phyloP scores from a whole-genome alignment of 306 rosid species.

The Castanea mollissima region DNA sequence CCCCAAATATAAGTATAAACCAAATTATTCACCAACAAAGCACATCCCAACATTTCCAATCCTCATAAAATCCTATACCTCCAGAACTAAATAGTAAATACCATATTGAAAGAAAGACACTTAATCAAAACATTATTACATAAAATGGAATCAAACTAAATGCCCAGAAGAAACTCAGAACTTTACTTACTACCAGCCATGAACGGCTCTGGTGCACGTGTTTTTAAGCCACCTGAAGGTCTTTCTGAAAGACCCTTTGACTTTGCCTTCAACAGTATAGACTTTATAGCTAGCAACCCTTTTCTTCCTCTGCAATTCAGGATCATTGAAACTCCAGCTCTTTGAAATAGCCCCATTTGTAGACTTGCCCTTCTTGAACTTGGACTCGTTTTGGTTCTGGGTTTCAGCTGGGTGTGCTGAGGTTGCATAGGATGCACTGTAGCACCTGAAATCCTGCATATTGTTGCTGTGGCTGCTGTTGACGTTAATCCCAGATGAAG shows the following conservation, averaged over 20 bases:
- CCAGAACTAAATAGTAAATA: background rate
- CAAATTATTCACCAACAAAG: background rate
- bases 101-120: too few relatives aligned
- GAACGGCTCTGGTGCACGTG: constrained; percentile 63
- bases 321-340: constrained; percentile 76
- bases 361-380: constrained; percentile 83
- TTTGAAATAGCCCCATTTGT: constrained; percentile 57
- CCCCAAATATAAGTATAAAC: background rate
- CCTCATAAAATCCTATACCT: background rate
- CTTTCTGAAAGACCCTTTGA: constrained; percentile 77
- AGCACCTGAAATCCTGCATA: constrained; percentile 75
- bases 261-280: constrained; percentile 82
- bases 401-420: constrained; percentile 51
- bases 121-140: background rate
- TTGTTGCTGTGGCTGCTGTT: constrained; percentile 6
- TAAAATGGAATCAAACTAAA: background rate
- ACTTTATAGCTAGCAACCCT: constrained; percentile 94
- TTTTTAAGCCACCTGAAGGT: constrained; percentile 89
- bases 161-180: background rate
- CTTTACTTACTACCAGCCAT: constrained; percentile 52
- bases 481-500: constrained; percentile 6
- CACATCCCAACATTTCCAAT: background rate
- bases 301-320: constrained; percentile 89
- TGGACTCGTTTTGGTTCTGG: constrained; percentile 43
- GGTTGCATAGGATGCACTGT: constrained; percentile 85